Base-by-base conservation (phyloP, 2,329 filamentous ascomycete species). In the Ophiostoma piceae region DNA sequence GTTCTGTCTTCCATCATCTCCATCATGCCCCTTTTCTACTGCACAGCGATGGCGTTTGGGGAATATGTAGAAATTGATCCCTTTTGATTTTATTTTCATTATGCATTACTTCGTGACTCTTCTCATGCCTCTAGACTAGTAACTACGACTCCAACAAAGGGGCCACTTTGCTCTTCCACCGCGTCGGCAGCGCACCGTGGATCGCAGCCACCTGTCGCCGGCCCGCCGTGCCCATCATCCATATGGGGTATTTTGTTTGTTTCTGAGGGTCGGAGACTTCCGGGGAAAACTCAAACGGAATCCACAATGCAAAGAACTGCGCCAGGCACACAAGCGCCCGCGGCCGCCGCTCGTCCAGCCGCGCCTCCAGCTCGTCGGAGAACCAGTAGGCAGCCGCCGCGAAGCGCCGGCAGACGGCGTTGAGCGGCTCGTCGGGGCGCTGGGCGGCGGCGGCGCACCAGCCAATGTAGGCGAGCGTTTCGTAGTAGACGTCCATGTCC, bases 271-370 rank as follows among this genome's bases (percentile, higher is more conserved):
- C 39, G 0, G 39, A 3, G 2, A 41, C 11, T 3, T 29, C 1
- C 32, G 35, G 8, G 16, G 41, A 16, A 60, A 43, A n/a, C 68
- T 78, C 76, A 41, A 77, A 77, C 4, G 76, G 74, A 2, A 80
- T 69, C 78, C 78, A 80, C 11, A 79, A 70, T 19, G 78, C 71
- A 77, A 80, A 79, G 73, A 79, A 80, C 67, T 79, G 77, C 2
- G 79, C 79, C n/a, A 80, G 69, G 8, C 78, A 73, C 14, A 80
- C 78, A 69, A 80, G 73, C 14, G 79, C 79, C 11, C 79, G 75
- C 1, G 79, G 78, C 22, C 78, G 74, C 26, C 77, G 74, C 73
- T 80, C 76, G 41, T 75, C 74, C 64, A 79, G 73, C 68, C 78
- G 78, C 57, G 74, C 75, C 62, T 75, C 76, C 66, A 79, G 78